Evolutionary conservation across 192 early-diverging fungal species (phyloP).

Genomic region (Coemansia pectinata): DNA sequence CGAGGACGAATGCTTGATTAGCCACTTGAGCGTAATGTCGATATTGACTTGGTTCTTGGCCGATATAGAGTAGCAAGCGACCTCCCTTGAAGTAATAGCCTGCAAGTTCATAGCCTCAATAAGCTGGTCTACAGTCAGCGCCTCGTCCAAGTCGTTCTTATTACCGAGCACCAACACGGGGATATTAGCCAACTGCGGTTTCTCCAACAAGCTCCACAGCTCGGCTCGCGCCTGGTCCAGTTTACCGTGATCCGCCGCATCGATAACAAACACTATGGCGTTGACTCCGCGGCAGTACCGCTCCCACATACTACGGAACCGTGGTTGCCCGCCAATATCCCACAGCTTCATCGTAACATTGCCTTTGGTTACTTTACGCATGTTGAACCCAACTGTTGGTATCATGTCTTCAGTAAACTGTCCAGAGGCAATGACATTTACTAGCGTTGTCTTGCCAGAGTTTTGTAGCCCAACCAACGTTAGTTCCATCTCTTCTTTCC

Average conservation of each 20-base stretch:
- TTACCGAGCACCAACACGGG: conserved; percentile 98
- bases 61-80: conserved; percentile 97
- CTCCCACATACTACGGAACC: conserved; percentile 98
- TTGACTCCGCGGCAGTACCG: conserved; percentile 90
- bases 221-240: conserved; percentile 90
- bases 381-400: conserved; percentile 99
- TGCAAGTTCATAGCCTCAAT: conserved; percentile 92
- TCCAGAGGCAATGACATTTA: conserved; percentile 84
- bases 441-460: conserved; percentile 84
- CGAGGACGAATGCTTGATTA: conserved; percentile 75
- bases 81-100: conserved; percentile 88
- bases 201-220: conserved; percentile 87
- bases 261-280: conserved; percentile 98
- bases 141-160: conserved; percentile 94
- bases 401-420: conserved; percentile 88
- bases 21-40: conserved; percentile 95
- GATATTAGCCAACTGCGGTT: conserved; percentile 89
- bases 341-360: conserved; percentile 98
- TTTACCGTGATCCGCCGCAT: conserved; percentile 93
- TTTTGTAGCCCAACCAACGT: conserved; percentile 86
- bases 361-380: conserved; percentile 92
- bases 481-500: conserved; percentile 89
- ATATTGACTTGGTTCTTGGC: conserved; percentile 98
- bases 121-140: conserved; percentile 82
- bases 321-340: conserved; percentile 98